A percentile compares a stretch with the other conserved stretches of the same genome.
phyloP scores from a whole-genome alignment of 192 early-diverging fungal genomes.

The Hyaloraphidium curvatum region DNA sequence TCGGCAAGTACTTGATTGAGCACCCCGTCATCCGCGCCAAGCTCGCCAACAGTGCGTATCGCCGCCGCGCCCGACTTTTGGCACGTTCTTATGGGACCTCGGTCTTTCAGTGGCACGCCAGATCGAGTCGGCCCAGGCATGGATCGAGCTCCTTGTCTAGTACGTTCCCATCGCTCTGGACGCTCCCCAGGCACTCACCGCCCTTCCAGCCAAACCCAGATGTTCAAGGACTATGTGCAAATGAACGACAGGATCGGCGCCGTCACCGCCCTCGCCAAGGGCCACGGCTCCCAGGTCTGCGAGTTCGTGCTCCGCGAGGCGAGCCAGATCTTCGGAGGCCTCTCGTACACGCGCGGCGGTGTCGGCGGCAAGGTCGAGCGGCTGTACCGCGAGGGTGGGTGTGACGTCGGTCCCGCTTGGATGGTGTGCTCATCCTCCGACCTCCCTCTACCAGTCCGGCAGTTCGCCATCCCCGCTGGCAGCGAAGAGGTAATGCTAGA shows the following conservation, averaged over 20 bases:
- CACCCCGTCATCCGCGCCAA: conserved; percentile 67
- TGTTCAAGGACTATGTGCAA: neutral
- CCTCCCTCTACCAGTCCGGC: no score
- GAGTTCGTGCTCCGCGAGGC: conserved; percentile 75
- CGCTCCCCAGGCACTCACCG: no score
- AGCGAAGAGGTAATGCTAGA: conserved; percentile 79
- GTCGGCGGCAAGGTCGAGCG: conserved; percentile 58
- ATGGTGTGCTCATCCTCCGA: no score
- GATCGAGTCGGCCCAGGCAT: conserved; percentile 68
- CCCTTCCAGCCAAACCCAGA: conserved; percentile 39
- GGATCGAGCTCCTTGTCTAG: conserved; percentile 59
- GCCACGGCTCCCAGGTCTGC: conserved; percentile 62
- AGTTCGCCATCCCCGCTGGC: no score
- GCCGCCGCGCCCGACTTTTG: neutral
- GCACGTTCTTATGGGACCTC: neutral
- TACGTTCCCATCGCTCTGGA: no score
- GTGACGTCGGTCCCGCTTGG: no score
- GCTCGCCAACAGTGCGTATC: conserved; percentile 8
- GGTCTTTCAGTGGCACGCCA: conserved; percentile 38
- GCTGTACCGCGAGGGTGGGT: conserved; percentile 63
- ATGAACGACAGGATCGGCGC: conserved; percentile 43
- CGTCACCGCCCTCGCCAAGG: conserved; percentile 67
- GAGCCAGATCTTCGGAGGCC: conserved; percentile 71
- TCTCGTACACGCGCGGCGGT: conserved; percentile 18
- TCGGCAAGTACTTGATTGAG: conserved; percentile 65